Conservation (phyloP, 805 yeast species). For the Spencermartinsiella europaea region DNA sequence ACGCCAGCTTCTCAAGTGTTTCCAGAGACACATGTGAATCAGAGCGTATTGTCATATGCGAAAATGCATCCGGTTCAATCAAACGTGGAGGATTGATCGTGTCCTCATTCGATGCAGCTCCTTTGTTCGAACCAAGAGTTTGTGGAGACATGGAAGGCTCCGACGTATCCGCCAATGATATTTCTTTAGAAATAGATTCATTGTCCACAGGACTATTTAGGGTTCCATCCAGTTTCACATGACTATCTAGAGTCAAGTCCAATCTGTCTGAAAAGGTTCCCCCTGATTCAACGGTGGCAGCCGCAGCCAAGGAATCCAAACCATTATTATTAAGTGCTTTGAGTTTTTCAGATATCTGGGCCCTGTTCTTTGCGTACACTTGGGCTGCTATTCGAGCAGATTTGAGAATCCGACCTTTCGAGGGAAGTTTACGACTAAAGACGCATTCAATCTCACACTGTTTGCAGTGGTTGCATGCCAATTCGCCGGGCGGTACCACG, state of each 20-base stretch:
- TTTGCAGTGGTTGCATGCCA: slow-evolving; percentile 16
- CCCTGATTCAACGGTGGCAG: background rate
- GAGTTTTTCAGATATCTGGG: background rate
- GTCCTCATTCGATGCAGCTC: too few species aligned
- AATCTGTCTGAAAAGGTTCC: too few species aligned
- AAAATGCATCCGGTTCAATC: background rate
- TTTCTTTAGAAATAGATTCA: too few species aligned
- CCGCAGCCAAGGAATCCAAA: background rate
- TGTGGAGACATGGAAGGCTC: too few species aligned
- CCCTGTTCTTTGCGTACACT: slow-evolving; percentile 1
- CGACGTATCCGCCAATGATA: too few species aligned
- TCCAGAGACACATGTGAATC: background rate
- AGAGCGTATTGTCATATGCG: background rate
- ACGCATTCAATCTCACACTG: slow-evolving; percentile 13
- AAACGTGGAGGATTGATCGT: background rate
- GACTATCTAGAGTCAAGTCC: too few species aligned
- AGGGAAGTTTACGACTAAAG: slow-evolving; percentile 11
- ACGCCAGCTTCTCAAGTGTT: background rate
- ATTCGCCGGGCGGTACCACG: slow-evolving; percentile 3
- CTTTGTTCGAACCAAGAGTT: too few species aligned
- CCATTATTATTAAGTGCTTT: background rate
- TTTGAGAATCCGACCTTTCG: slow-evolving; percentile 10
- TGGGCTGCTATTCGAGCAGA: slow-evolving; percentile 12
- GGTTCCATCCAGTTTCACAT: too few species aligned
- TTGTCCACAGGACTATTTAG: too few species aligned